Evolutionary conservation across 140 eudicot genomes (phyloP).

Genomic region (Anethum foeniculum): DNA sequence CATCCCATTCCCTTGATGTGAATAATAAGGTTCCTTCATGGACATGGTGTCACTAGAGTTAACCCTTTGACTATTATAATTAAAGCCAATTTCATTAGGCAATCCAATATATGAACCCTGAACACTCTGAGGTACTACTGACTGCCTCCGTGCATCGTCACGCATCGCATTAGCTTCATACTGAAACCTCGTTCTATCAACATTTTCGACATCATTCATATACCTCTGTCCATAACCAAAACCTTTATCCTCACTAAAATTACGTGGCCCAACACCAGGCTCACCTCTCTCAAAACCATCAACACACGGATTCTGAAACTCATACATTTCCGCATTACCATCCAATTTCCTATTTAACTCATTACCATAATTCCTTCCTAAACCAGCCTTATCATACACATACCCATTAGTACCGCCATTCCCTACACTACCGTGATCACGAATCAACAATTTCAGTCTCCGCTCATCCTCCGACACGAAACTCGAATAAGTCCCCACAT

Average conservation of each 20-base stretch:
- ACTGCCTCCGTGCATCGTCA: background rate
- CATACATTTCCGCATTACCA: constrained; percentile 4
- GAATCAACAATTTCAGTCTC: constrained; percentile 62
- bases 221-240: constrained; percentile 10
- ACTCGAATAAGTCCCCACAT: constrained; percentile 8
- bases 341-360: constrained; percentile 15
- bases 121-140: background rate
- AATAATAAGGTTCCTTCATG: constrained; percentile 12
- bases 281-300: constrained; percentile 14
- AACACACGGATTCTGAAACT: constrained; percentile 13
- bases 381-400: constrained; percentile 8
- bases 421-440: constrained; percentile 53
- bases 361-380: background rate
- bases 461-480: constrained; percentile 40
- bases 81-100: background rate
- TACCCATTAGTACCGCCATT: background rate
- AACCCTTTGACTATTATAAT: constrained; percentile 3
- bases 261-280: background rate
- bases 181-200: constrained; percentile 5
- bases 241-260: constrained; percentile 14
- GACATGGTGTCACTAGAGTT: background rate
- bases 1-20: constrained; percentile 5
- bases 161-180: background rate
- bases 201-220: background rate
- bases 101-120: constrained; percentile 3